Base-by-base conservation (phyloP, 306 rosid genomes). In the Dicorynia guianensis region DNA sequence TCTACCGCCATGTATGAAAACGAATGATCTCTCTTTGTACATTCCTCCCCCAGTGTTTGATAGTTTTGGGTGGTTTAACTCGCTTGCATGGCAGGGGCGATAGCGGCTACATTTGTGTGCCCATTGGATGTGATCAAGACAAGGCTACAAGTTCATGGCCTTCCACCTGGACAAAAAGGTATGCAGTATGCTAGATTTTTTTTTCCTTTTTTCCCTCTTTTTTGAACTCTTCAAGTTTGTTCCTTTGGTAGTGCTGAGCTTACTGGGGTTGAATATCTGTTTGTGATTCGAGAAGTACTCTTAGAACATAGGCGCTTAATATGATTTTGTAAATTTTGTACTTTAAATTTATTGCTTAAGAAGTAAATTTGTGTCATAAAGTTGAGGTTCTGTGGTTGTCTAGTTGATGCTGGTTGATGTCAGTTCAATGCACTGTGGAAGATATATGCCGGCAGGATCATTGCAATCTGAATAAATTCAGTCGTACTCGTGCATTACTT, bases 61-160 rank as follows among this genome's bases (percentile, higher is more conserved):
- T 39, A 3, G 47, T 62, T 62, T 57, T 30, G 20, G 36, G 61
- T 33, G 42, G 17, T 38, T 61, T 65, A 43, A 46, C 74, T 70
- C 8, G 12, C 61, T 75, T 68, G 78, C 63, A 74, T 72, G 78
- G 49, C 83, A 95, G 99, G 97, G 78, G 83, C 97, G 15, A 89
- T 92, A 56, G 99, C 97, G 33, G 99, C 99, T 56, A 92, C 99
- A 33, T 89, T 95, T 72, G 88, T 95, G 52, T 95, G 97, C 65
- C 99, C 99, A 3, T 81, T 95, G 84, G 99, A 95, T 86, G 99
- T 95, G 80, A 95, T 95, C 90, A 95, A 92, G 88, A 95, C 99
- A 35, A 90, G 99, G 83, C 76, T 95, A 55, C 99, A 95, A 83
- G 99, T 95, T 64, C 97, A 90, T 81, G 99, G 99, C 61, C 79